Evolutionary conservation across 306 rosid genomes (phyloP).

Genomic region (Castanea crenata): DNA sequence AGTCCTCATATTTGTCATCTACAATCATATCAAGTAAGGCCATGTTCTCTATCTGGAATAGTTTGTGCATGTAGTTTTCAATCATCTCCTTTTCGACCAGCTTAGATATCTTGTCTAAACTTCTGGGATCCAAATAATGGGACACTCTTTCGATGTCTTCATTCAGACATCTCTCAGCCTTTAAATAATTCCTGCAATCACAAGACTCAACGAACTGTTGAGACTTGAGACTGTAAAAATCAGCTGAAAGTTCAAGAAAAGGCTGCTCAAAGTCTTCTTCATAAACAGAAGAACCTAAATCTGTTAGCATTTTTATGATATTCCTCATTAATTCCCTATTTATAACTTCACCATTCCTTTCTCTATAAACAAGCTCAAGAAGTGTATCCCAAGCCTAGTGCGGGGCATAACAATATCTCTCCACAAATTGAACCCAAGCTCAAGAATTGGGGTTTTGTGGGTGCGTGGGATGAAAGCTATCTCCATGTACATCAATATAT

Average conservation of each 20-base stretch:
- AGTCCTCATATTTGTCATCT: constrained; percentile 54
- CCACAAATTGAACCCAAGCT: constrained; percentile 60
- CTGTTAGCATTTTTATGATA: constrained; percentile 46
- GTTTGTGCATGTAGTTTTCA: constrained; percentile 42
- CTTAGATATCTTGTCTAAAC: constrained; percentile 40
- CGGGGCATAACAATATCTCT: constrained; percentile 52
- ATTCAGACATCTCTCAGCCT: constrained; percentile 51
- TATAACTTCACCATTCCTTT: constrained; percentile 51
- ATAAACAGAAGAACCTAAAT: constrained; percentile 49
- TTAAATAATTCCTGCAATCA: constrained; percentile 54
- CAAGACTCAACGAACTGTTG: constrained; percentile 52
- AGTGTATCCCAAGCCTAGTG: constrained; percentile 48
- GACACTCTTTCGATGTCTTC: constrained; percentile 53
- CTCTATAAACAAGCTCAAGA: constrained; percentile 47
- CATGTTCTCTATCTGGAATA: constrained; percentile 53
- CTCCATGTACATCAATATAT: constrained; percentile 63
- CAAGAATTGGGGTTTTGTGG: constrained; percentile 52
- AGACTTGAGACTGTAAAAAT: constrained; percentile 46
- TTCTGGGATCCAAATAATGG: constrained; percentile 49
- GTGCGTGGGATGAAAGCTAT: constrained; percentile 50
- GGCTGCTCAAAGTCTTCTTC: constrained; percentile 48
- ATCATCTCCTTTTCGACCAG: constrained; percentile 55
- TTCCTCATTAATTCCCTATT: constrained; percentile 59
- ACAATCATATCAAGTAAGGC: constrained; percentile 48
- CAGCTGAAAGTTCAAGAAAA: constrained; percentile 44